phyloP scores from a whole-genome alignment of 805 yeast genomes.

The Candida piceae region DNA sequence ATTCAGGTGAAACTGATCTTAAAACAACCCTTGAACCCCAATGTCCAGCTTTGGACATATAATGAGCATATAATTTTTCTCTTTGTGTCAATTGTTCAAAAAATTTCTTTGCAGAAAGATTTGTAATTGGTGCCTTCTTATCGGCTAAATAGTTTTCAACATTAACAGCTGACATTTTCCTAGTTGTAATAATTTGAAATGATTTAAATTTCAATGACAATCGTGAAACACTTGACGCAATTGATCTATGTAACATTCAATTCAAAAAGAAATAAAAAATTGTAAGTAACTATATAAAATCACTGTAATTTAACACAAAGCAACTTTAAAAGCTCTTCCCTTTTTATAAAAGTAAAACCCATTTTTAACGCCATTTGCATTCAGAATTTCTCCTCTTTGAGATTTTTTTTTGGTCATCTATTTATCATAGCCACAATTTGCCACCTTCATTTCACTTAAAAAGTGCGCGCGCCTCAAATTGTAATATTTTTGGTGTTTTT shows the following conservation, averaged over 20 bases:
- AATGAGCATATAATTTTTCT: conserved; percentile 75
- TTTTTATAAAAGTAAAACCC: too few species aligned
- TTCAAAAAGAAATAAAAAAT: neutral
- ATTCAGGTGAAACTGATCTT: conserved; percentile 78
- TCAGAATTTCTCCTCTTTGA: neutral
- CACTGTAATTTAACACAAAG: too few species aligned
- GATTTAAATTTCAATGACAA: neutral
- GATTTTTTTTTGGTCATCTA: too few species aligned
- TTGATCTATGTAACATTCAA: neutral
- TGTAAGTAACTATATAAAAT: neutral
- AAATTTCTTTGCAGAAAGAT: conserved; percentile 62
- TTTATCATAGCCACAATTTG: too few species aligned
- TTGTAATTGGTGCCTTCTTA: conserved; percentile 62
- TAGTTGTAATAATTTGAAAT: neutral
- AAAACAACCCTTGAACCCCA: conserved; percentile 76
- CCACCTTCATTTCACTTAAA: too few species aligned
- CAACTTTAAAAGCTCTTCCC: too few species aligned
- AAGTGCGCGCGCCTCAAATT: neutral
- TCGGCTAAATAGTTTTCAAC: conserved; percentile 44
- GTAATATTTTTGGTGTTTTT: neutral
- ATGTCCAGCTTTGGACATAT: conserved; percentile 77
- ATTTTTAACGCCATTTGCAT: too few species aligned
- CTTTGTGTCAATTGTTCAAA: conserved; percentile 57
- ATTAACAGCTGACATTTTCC: conserved; percentile 9
- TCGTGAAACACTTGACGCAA: neutral